Conservation (phyloP, 2,329 filamentous ascomycete genomes). For the Penicillium freii region DNA sequence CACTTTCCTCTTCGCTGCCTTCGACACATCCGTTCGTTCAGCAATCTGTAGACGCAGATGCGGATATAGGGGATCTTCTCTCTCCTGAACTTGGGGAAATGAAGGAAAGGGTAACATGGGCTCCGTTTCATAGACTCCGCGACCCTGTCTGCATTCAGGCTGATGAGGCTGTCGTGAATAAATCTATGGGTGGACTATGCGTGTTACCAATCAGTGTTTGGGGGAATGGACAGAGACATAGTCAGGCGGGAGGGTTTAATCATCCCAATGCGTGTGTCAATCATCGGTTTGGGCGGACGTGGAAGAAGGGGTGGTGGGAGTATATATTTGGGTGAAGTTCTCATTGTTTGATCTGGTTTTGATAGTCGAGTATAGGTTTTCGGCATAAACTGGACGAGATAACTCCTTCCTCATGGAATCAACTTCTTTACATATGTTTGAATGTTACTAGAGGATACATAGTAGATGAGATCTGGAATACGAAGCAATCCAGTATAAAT, state of each 20-base stretch:
- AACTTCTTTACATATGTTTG: no score
- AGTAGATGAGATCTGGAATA: no score
- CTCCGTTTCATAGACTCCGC: slow-evolving; percentile 31
- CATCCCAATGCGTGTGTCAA: slow-evolving; percentile 33
- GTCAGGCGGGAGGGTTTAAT: slow-evolving; percentile 27
- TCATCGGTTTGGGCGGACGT: slow-evolving; percentile 34
- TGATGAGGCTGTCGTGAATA: slow-evolving; percentile 37
- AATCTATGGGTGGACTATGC: slow-evolving; percentile 78
- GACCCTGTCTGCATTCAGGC: slow-evolving; percentile 29
- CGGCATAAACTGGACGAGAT: no score
- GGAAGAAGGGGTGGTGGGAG: slow-evolving; percentile 35
- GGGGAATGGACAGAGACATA: slow-evolving; percentile 39
- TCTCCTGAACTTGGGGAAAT: not conserved
- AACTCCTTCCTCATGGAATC: not conserved
- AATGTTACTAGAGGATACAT: no score
- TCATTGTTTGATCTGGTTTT: not conserved
- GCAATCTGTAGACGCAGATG: slow-evolving; percentile 25
- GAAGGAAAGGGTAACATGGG: slow-evolving; percentile 32
- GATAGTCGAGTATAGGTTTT: not conserved
- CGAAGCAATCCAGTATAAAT: not conserved
- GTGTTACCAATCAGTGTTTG: slow-evolving; percentile 73
- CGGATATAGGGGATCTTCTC: slow-evolving; percentile 20
- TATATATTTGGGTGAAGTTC: slow-evolving; percentile 25
- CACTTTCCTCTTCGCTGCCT: slow-evolving; percentile 30
- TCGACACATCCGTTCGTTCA: slow-evolving; percentile 26